Conservation (phyloP, 257 asterid species). For the Haberlea rhodopensis region DNA sequence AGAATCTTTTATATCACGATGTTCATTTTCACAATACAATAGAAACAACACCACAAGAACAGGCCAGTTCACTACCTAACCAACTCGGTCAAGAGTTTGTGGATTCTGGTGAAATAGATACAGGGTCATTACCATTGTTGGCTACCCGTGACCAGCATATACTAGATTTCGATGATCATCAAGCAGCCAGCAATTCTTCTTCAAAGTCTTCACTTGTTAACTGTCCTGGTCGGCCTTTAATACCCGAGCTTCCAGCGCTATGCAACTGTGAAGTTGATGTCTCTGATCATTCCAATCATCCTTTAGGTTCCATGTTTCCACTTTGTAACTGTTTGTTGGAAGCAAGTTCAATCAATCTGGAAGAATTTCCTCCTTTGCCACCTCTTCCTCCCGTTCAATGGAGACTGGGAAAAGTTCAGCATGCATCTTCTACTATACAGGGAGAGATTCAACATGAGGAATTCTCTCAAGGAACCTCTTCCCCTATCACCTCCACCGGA, state of each 20-base stretch:
- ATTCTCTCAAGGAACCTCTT: slow-evolving; percentile 24
- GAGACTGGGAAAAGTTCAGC: slow-evolving; percentile 68
- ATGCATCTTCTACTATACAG: slow-evolving; percentile 39
- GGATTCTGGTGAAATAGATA: slow-evolving; percentile 23
- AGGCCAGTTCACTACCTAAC: slow-evolving; percentile 29
- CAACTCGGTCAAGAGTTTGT: slow-evolving; percentile 33
- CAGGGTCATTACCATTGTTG: slow-evolving; percentile 30
- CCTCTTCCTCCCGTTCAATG: slow-evolving; percentile 98
- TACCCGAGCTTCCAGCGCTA: slow-evolving; percentile 31
- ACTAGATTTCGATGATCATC: slow-evolving; percentile 29
- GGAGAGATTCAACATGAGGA: slow-evolving; percentile 28
- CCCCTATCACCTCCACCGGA: slow-evolving; percentile 25
- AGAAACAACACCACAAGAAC: slow-evolving; percentile 16
- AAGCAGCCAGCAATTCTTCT: slow-evolving; percentile 27
- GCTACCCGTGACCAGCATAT: slow-evolving; percentile 28
- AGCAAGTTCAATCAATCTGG: slow-evolving; percentile 38
- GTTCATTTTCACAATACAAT: slow-evolving; percentile 18
- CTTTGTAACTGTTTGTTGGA: slow-evolving; percentile 32
- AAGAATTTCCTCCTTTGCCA: slow-evolving; percentile 78
- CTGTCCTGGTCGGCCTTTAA: slow-evolving; percentile 32
- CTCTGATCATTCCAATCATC: slow-evolving; percentile 29
- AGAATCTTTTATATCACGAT: slow-evolving; percentile 17
- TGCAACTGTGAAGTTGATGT: slow-evolving; percentile 30
- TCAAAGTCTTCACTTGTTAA: slow-evolving; percentile 27
- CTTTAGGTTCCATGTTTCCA: slow-evolving; percentile 34